These are phyloP conservation scores for Leptographium lundbergii DNA, from an alignment of 2,329 filamentous ascomycete species.

Conservation along the genomic window DNA sequence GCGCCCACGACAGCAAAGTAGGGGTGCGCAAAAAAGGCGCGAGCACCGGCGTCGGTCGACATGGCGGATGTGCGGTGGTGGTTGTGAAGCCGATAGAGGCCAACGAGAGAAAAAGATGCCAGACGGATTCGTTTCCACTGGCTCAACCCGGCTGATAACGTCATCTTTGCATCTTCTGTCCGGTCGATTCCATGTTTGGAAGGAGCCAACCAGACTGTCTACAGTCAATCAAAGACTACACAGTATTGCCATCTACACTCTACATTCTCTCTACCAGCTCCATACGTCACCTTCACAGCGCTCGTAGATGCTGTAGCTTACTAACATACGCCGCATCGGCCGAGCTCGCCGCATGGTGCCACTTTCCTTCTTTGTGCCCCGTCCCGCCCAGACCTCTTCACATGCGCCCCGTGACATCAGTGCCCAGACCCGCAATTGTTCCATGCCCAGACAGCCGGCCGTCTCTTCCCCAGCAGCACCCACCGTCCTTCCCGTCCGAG, in stretches of 20 bases:
- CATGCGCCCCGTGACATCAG: slow-evolving; percentile 5
- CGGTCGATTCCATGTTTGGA: no score
- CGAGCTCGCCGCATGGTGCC: neutral
- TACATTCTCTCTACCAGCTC: no score
- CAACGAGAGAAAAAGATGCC: neutral
- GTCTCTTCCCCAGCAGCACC: neutral
- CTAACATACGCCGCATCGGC: neutral
- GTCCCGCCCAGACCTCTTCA: neutral
- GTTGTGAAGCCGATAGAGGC: no score
- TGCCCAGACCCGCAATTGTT: slow-evolving; percentile 2
- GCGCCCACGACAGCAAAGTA: slow-evolving; percentile 84
- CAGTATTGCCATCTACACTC: no score
- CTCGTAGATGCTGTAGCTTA: no score
- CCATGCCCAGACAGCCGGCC: neutral
- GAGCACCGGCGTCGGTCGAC: slow-evolving; percentile 59
- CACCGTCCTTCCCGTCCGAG: neutral
- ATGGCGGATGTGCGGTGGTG: slow-evolving; percentile 20
- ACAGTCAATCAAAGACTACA: no score
- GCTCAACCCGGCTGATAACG: neutral
- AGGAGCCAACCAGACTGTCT: no score
- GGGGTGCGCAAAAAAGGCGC: slow-evolving; percentile 67
- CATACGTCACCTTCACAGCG: no score
- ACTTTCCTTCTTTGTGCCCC: neutral
- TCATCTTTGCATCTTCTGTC: neutral
- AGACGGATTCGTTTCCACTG: neutral